These are phyloP conservation scores for Chenopodium berlandieri DNA, from an alignment of 148 eudicot species.

Conservation along the genomic window DNA sequence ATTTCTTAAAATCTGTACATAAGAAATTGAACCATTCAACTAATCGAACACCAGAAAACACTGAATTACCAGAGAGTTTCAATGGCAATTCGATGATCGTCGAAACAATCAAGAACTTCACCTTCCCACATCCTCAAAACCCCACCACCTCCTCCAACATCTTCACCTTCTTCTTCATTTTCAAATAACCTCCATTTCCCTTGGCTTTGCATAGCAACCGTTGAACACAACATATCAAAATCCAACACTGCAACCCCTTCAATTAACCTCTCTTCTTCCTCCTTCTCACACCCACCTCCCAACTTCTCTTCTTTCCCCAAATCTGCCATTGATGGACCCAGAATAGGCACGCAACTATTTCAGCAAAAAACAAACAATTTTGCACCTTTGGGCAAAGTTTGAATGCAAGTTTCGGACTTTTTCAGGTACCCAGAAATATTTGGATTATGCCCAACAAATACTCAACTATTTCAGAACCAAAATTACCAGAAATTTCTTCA, in stretches of 20 bases:
- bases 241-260: slow-evolving; percentile 62
- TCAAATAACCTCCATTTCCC: slow-evolving; percentile 66
- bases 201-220: slow-evolving; percentile 80
- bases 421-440: background rate
- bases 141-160: slow-evolving; percentile 38
- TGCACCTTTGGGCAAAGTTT: background rate
- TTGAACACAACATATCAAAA: slow-evolving; percentile 77
- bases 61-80: slow-evolving; percentile 37
- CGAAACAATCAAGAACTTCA: slow-evolving; percentile 83
- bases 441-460: background rate
- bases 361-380: background rate
- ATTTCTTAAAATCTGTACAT: background rate
- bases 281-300: slow-evolving; percentile 33
- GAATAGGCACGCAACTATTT: background rate
- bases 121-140: slow-evolving; percentile 99
- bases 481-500: background rate
- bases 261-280: slow-evolving; percentile 58
- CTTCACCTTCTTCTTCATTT: slow-evolving; percentile 32
- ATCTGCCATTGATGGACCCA: slow-evolving; percentile 31
- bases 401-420: slow-evolving; percentile 13
- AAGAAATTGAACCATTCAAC: slow-evolving; percentile 1
- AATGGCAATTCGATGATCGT: slow-evolving; percentile 64
- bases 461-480: background rate
- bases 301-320: slow-evolving; percentile 25
- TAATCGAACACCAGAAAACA: background rate